Percentiles rank a stretch among this genome's conserved stretches.
These are phyloP conservation scores for Daldinia childiae DNA, from an alignment of 495 filamentous ascomycete genomes.

Conservation along the genomic window DNA sequence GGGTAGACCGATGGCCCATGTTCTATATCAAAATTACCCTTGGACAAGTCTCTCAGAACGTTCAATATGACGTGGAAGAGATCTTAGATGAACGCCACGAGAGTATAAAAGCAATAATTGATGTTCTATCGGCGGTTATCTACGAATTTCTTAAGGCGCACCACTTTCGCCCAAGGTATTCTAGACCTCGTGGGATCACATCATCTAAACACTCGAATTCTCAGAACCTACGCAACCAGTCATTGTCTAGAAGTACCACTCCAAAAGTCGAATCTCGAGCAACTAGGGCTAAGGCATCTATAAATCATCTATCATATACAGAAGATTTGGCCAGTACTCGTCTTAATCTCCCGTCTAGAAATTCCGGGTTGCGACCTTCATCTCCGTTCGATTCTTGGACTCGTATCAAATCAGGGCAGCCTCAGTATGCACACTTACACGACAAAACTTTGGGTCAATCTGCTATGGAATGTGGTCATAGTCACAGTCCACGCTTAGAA, in stretches of 20 bases:
- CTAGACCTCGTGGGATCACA: conserved; percentile 5
- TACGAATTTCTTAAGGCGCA: conserved; percentile 75
- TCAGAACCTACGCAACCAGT: background rate
- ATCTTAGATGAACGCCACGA: conserved; percentile 51
- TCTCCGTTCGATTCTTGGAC: conserved; percentile 71
- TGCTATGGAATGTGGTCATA: background rate
- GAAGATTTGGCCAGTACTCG: conserved; percentile 46
- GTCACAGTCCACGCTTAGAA: background rate
- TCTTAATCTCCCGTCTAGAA: conserved; percentile 40
- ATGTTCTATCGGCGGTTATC: conserved; percentile 70
- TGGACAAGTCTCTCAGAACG: conserved; percentile 10
- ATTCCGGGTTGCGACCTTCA: conserved; percentile 30
- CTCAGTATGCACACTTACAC: conserved; percentile 31
- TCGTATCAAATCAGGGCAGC: conserved; percentile 69
- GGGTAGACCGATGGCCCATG: conserved; percentile 88
- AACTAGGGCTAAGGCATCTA: background rate
- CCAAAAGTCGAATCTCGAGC: conserved; percentile 7
- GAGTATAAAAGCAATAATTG: conserved; percentile 58
- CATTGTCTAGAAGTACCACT: conserved; percentile 20
- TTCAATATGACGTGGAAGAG: conserved; percentile 43
- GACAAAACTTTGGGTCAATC: conserved; percentile 7
- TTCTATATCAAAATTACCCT: conserved; percentile 81
- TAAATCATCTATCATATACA: conserved; percentile 2
- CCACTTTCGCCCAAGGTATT: conserved; percentile 63
- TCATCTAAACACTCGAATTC: conserved; percentile 4